These are phyloP conservation scores for Pholiota conissans DNA, from an alignment of 768 basidiomycete genomes.

Conservation along the genomic window DNA sequence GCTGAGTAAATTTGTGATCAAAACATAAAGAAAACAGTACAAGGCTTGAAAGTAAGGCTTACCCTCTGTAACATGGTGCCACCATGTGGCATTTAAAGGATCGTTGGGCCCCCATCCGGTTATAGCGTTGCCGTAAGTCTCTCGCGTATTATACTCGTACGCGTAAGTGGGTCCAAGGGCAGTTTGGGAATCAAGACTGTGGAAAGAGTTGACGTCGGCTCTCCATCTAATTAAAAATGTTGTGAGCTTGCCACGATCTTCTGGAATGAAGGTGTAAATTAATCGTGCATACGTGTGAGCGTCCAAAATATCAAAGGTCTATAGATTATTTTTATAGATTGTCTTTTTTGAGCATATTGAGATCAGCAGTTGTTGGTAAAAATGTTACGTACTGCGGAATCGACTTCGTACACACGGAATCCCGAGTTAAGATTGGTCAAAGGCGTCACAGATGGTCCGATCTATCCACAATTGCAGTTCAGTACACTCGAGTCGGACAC, in stretches of 20 bases:
- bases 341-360: neutral
- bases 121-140: constrained; percentile 60
- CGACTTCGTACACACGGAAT: constrained; percentile 72
- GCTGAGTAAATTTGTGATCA: no score
- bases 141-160: constrained; percentile 72
- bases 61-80: constrained; percentile 80
- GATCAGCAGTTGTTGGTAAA: neutral
- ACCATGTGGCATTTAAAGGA: constrained; percentile 81
- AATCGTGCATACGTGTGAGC: constrained; percentile 63
- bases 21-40: no score
- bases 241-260: neutral
- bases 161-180: constrained; percentile 59
- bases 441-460: constrained; percentile 70
- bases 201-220: constrained; percentile 59
- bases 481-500: neutral
- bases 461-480: constrained; percentile 33
- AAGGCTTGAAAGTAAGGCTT: no score
- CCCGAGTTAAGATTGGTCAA: constrained; percentile 73
- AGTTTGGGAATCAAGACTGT: constrained; percentile 56
- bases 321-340: neutral
- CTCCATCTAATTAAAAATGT: constrained; percentile 48
- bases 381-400: constrained; percentile 52
- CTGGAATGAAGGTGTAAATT: constrained; percentile 2
- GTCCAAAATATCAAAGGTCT: constrained; percentile 80
- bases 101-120: constrained; percentile 60